Conservation (phyloP, 2,329 filamentous ascomycete species). For the Verruconis gallopava region DNA sequence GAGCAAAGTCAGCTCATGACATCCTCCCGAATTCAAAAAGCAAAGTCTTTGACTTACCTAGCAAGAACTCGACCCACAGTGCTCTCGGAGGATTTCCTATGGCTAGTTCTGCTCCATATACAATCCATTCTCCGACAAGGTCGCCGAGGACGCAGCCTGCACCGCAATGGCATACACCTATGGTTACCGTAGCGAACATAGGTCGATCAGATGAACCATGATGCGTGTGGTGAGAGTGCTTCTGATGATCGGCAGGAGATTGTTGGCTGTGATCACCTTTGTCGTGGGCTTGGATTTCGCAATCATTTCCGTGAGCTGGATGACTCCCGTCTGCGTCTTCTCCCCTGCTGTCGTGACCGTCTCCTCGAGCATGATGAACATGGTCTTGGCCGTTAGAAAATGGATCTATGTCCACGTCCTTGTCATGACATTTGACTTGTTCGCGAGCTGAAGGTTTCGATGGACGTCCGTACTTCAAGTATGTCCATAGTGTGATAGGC, state of each 20-base stretch:
- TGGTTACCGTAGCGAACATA: slow-evolving; percentile 17
- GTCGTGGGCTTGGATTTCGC: background rate
- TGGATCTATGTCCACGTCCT: background rate
- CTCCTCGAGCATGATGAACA: background rate
- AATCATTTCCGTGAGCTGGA: background rate
- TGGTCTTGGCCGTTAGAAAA: background rate
- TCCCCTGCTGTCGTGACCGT: background rate
- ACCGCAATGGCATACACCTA: slow-evolving; percentile 21
- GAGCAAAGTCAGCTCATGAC: background rate
- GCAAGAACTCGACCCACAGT: slow-evolving; percentile 13
- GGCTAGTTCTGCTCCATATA: slow-evolving; percentile 17
- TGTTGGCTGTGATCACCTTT: background rate
- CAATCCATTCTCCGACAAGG: slow-evolving; percentile 22
- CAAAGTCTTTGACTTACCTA: slow-evolving; percentile 11
- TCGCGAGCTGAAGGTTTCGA: slow-evolving; percentile 9
- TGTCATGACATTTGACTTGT: background rate
- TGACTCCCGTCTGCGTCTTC: background rate
- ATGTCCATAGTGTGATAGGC: slow-evolving; percentile 15
- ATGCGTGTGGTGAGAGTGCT: slow-evolving; percentile 9
- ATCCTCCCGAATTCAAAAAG: slow-evolving; percentile 5
- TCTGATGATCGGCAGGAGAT: background rate
- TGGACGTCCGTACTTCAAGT: slow-evolving; percentile 16
- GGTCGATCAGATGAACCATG: slow-evolving; percentile 11
- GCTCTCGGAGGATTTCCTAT: slow-evolving; percentile 12
- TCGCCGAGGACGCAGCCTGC: slow-evolving; percentile 22